Conservation (phyloP, 106 monocot genomes). For the Xerophyta viscosa region DNA sequence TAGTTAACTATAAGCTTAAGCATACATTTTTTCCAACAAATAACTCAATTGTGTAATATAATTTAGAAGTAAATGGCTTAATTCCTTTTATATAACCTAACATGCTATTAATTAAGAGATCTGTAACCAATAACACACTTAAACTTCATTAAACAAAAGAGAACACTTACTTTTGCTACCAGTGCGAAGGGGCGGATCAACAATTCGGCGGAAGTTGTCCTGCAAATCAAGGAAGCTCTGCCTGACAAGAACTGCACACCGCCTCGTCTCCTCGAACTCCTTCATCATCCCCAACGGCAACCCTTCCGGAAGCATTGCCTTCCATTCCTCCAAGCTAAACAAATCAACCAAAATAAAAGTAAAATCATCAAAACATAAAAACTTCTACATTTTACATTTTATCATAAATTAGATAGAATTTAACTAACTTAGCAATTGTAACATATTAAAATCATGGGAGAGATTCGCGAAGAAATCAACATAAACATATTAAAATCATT, state of each 20-base stretch:
- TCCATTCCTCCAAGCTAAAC: conserved; percentile 78
- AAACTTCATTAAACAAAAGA: neutral
- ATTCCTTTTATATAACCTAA: neutral
- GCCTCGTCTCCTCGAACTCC: conserved; percentile 91
- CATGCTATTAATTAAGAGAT: neutral
- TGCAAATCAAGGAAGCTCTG: conserved; percentile 80
- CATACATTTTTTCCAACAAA: too few species aligned
- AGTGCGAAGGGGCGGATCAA: conserved; percentile 1
- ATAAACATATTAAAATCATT: too few species aligned
- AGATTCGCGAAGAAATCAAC: too few species aligned
- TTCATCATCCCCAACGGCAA: conserved; percentile 74
- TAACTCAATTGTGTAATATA: too few species aligned
- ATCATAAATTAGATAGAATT: neutral
- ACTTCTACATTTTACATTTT: neutral
- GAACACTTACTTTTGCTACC: conserved; percentile 52
- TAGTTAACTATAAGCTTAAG: too few species aligned
- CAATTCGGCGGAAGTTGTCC: conserved; percentile 45
- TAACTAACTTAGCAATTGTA: too few species aligned
- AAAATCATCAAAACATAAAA: neutral
- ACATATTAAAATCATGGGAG: too few species aligned
- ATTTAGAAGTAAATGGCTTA: too few species aligned
- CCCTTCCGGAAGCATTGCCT: conserved; percentile 74
- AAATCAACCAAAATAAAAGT: neutral
- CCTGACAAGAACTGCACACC: conserved; percentile 86
- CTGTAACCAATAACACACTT: neutral